Evolutionary conservation across 306 rosid species (phyloP).

Genomic region (Vigna trinervia): DNA sequence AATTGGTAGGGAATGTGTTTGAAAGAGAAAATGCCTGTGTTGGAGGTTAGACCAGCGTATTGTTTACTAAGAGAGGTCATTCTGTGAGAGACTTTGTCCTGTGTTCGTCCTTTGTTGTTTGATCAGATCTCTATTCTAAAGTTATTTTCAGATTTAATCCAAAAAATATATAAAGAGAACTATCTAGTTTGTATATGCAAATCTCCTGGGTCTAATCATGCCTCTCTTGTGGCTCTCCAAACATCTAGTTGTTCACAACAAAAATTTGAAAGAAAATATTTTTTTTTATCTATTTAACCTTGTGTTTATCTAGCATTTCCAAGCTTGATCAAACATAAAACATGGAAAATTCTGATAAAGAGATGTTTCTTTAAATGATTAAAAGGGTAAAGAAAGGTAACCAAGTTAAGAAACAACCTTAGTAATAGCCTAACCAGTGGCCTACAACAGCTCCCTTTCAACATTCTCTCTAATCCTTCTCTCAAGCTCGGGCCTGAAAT

Average conservation of each 20-base stretch:
- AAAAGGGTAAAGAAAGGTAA: constrained; percentile 21
- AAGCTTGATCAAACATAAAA: constrained; percentile 20
- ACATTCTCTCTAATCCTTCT: constrained; percentile 92
- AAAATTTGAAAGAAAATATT: constrained; percentile 26
- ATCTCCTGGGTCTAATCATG: background rate
- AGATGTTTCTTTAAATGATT: constrained; percentile 20
- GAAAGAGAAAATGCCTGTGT: background rate
- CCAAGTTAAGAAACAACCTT: constrained; percentile 54
- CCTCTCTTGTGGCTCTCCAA: constrained; percentile 11
- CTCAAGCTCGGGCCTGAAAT: constrained; percentile 98
- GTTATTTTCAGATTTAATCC: background rate
- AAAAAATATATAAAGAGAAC: constrained; percentile 2
- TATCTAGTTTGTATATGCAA: background rate
- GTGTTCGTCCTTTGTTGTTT: background rate
- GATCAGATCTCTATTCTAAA: background rate
- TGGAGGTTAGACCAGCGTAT: background rate
- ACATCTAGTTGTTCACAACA: constrained; percentile 27
- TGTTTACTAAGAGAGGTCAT: background rate
- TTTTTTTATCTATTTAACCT: background rate
- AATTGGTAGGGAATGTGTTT: background rate
- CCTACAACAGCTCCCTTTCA: constrained; percentile 85
- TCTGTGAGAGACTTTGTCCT: background rate
- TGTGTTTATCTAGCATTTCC: constrained; percentile 15
- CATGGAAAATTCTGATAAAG: constrained; percentile 21
- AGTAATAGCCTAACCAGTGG: constrained; percentile 65